Percentiles rank a stretch among this genome's conserved stretches.
Evolutionary conservation across 163 green algal genomes (phyloP).

Genomic region (Scenedesmus sp.): DNA sequence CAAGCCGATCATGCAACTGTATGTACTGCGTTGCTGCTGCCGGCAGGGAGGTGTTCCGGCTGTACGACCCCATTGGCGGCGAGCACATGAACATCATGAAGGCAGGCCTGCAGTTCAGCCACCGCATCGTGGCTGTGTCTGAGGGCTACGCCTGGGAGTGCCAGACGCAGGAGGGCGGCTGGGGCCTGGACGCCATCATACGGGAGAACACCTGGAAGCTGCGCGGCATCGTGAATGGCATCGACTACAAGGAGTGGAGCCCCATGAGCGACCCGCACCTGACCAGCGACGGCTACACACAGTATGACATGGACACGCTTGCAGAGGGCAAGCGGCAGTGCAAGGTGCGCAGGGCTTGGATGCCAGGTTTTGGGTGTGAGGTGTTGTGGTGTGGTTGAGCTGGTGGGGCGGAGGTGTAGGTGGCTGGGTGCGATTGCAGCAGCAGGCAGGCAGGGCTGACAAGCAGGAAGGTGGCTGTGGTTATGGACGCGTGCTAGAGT

Average conservation of each 20-base stretch:
- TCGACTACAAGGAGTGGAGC: constrained; percentile 87
- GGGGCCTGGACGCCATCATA: constrained; percentile 92
- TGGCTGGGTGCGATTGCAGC: neutral
- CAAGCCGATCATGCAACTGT: neutral
- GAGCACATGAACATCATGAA: constrained; percentile 99
- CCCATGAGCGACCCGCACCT: constrained; percentile 67
- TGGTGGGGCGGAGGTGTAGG: neutral
- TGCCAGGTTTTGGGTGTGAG: neutral
- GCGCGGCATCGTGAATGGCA: constrained; percentile 94
- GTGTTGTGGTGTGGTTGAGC: neutral
- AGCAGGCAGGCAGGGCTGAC: neutral
- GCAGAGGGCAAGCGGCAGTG: constrained; percentile 83
- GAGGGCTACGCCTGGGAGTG: constrained; percentile 96
- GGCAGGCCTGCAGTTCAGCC: constrained; percentile 85
- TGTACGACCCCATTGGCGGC: constrained; percentile 96
- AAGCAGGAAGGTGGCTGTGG: neutral
- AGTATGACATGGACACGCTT: constrained; percentile 81
- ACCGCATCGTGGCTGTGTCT: constrained; percentile 94
- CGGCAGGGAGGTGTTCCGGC: constrained; percentile 68
- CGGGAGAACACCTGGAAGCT: constrained; percentile 94
- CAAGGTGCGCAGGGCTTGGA: constrained; percentile 66
- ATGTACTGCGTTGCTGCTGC: neutral
- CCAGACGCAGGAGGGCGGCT: constrained; percentile 95
- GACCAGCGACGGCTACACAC: constrained; percentile 85
- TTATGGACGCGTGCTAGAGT: neutral